These are phyloP conservation scores for Entonaema liquescens DNA, from an alignment of 495 filamentous ascomycete species.

Conservation along the genomic window DNA sequence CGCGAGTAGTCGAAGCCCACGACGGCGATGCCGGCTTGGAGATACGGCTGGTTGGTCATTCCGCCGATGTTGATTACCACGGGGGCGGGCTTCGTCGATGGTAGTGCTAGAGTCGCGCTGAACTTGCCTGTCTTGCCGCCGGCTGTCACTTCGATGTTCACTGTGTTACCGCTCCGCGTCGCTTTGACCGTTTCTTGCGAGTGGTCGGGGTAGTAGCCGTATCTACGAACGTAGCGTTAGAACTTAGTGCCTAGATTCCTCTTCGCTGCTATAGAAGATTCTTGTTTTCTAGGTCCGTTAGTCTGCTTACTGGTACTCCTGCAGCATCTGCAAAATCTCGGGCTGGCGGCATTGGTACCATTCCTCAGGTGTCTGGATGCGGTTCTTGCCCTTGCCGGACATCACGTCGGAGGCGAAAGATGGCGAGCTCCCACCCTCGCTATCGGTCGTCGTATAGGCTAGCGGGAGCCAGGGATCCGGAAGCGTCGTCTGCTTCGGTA, in stretches of 20 bases:
- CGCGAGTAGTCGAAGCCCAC: constrained; percentile 61
- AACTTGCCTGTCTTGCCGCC: constrained; percentile 58
- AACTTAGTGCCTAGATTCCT: background rate
- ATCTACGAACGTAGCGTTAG: constrained; percentile 27
- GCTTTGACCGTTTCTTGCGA: constrained; percentile 59
- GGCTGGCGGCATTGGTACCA: constrained; percentile 63
- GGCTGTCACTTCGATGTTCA: constrained; percentile 57
- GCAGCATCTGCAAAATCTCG: constrained; percentile 60
- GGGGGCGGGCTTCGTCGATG: constrained; percentile 52
- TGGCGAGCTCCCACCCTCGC: constrained; percentile 42
- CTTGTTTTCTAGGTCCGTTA: background rate
- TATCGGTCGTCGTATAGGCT: constrained; percentile 53
- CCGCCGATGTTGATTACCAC: constrained; percentile 65
- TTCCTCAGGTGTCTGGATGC: constrained; percentile 56
- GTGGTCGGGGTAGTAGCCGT: constrained; percentile 64
- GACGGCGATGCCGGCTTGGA: constrained; percentile 59
- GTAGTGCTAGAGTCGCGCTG: constrained; percentile 55
- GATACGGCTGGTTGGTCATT: constrained; percentile 61
- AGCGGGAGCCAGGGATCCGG: constrained; percentile 62
- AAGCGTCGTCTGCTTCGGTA: constrained; percentile 53
- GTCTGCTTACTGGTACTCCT: constrained; percentile 57
- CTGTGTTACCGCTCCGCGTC: constrained; percentile 57
- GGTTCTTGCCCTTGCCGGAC: constrained; percentile 51
- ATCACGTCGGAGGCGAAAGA: constrained; percentile 51
- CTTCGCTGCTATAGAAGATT: background rate